Conservation (phyloP, 139 green algal species). For the Asterochloris erici region DNA sequence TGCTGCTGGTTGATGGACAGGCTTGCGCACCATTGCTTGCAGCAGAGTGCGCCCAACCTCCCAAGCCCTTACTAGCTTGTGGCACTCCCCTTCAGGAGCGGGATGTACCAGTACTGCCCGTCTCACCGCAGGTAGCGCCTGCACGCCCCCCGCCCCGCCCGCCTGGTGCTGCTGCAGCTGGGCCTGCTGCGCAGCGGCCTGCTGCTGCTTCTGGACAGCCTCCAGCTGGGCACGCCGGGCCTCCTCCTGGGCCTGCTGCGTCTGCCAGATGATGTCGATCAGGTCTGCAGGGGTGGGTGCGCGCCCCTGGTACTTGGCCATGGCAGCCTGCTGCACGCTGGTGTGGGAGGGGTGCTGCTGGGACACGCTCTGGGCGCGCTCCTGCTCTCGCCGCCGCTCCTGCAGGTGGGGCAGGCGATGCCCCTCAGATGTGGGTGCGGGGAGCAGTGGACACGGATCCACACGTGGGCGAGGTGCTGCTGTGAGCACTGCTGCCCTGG, state of each 20-base stretch:
- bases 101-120: too few relatives aligned
- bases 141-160: too few relatives aligned
- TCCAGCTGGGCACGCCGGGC: neutral
- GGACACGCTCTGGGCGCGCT: constrained; percentile 3
- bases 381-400: constrained; percentile 12
- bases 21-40: too few relatives aligned
- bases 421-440: neutral
- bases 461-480: neutral
- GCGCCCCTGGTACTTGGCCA: neutral
- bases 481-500: neutral
- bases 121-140: too few relatives aligned
- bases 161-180: neutral
- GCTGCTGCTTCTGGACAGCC: constrained; percentile 8
- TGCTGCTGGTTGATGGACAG: too few relatives aligned
- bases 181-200: neutral
- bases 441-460: neutral
- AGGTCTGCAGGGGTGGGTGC: constrained; percentile 2
- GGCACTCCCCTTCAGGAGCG: too few relatives aligned
- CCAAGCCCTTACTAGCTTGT: too few relatives aligned
- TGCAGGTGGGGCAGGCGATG: neutral
- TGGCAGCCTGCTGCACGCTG: constrained; percentile 1
- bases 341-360: constrained; percentile 35
- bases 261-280: constrained; percentile 4
- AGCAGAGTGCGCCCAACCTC: too few relatives aligned
- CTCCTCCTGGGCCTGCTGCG: constrained; percentile 1